Evolutionary conservation across 805 yeast species (phyloP).

Genomic region (Cyberlindnera nakhonratchasimensis): DNA sequence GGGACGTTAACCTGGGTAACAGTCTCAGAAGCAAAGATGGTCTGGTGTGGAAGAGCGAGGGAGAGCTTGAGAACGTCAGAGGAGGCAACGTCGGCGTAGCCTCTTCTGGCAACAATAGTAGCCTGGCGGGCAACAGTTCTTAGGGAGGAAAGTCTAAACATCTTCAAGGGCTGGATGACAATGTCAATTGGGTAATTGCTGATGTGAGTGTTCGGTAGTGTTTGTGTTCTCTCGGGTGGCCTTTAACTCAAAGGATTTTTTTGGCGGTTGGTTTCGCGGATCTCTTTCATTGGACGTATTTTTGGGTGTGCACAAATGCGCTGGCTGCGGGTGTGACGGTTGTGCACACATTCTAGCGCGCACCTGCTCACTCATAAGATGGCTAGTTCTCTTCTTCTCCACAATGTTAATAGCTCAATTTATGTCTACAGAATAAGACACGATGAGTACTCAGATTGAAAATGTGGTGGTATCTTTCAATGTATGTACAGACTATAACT

Average conservation of each 20-base stretch:
- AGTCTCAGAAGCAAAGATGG: conserved; percentile 48
- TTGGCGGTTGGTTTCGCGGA: background rate
- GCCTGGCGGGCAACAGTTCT: conserved; percentile 35
- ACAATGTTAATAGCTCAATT: too few relatives aligned
- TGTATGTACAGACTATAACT: too few relatives aligned
- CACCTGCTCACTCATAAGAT: too few relatives aligned
- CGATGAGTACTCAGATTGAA: conserved; percentile 19
- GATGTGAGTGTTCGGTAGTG: background rate
- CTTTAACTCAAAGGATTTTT: too few relatives aligned
- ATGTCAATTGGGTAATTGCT: too few relatives aligned
- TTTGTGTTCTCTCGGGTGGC: background rate
- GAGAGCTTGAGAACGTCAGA: conserved; percentile 80
- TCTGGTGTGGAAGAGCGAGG: conserved; percentile 85
- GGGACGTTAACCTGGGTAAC: conserved; percentile 88
- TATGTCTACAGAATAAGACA: too few relatives aligned
- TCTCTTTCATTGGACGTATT: background rate
- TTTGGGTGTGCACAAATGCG: background rate
- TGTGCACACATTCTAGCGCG: background rate
- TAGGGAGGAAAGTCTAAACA: conserved; percentile 30
- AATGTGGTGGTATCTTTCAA: conserved; percentile 14
- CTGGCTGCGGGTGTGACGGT: background rate
- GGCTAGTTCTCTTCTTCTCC: too few relatives aligned
- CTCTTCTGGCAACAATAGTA: conserved; percentile 62
- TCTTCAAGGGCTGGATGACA: conserved; percentile 7
- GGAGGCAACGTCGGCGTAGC: conserved; percentile 81